These are phyloP conservation scores for Pulveroboletus sp. DNA, from an alignment of 768 basidiomycete genomes.

Conservation along the genomic window DNA sequence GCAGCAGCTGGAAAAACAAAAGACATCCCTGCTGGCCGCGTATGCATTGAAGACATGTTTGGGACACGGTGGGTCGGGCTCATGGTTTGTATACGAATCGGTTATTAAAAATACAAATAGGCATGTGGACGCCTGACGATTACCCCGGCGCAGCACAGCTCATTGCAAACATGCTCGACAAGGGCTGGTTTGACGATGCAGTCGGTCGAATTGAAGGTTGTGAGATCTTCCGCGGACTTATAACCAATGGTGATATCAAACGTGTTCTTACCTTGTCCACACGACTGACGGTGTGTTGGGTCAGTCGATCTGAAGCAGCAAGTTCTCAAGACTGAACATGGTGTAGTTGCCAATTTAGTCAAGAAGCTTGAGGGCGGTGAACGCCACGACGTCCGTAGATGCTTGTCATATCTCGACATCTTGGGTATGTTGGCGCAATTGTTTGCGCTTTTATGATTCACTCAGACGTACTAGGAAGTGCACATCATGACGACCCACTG, in stretches of 20 bases:
- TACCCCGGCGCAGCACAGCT: neutral
- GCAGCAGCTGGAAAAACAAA: neutral
- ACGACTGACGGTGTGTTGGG: neutral
- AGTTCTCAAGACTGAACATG: neutral
- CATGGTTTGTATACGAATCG: neutral
- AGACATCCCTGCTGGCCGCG: constrained; percentile 6
- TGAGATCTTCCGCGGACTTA: constrained; percentile 1
- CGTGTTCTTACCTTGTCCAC: neutral
- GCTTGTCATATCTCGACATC: neutral
- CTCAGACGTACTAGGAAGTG: neutral
- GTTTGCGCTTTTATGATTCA: neutral
- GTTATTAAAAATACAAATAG: neutral
- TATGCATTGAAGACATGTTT: constrained; percentile 7
- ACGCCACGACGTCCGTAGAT: constrained; percentile 1
- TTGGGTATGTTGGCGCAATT: neutral
- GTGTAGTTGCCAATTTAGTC: neutral
- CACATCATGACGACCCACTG: too few relatives aligned
- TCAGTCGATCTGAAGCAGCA: neutral
- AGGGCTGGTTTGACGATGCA: constrained; percentile 13
- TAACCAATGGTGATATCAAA: neutral
- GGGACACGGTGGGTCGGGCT: neutral
- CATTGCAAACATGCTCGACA: constrained; percentile 5
- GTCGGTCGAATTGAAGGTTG: constrained; percentile 7
- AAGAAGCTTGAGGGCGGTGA: constrained; percentile 2
- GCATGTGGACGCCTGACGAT: neutral